phyloP scores from a whole-genome alignment of 108 stramenopile genomes.

The Aurantiochytrium sp. region DNA sequence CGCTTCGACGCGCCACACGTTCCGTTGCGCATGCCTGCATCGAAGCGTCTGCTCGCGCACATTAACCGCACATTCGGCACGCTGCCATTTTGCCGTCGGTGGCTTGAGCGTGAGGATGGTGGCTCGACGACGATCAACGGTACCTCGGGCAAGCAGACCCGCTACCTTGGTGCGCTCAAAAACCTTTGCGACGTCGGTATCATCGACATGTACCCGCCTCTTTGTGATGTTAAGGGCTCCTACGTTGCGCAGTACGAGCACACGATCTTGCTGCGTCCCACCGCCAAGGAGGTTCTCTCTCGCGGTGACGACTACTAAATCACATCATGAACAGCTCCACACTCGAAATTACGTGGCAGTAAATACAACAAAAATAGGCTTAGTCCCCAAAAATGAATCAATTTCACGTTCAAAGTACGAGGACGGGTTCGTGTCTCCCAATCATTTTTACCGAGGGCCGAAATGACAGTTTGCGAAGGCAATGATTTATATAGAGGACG shows the following conservation, averaged over 20 bases:
- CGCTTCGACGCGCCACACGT: conserved; percentile 86
- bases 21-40: conserved; percentile 76
- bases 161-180: conserved; percentile 93
- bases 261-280: conserved; percentile 85
- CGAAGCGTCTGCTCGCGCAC: conserved; percentile 81
- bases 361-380: no score
- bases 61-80: conserved; percentile 99
- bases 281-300: conserved; percentile 92
- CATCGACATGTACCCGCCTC: conserved; percentile 86
- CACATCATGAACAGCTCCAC: not conserved
- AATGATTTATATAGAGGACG: no score
- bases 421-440: no score
- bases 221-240: conserved; percentile 85
- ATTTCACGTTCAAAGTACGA: no score
- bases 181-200: conserved; percentile 94
- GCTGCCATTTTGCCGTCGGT: conserved; percentile 93
- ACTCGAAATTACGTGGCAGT: not conserved
- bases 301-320: conserved; percentile 93
- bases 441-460: no score
- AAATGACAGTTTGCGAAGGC: no score
- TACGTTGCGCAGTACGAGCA: conserved; percentile 99
- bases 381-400: no score
- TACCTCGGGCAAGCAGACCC: conserved; percentile 74
- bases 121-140: conserved; percentile 79
- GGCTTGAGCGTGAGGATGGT: conserved; percentile 94